These are phyloP conservation scores for Phytophthora hibernalis DNA, from an alignment of 352 stramenopile species.

Conservation along the genomic window DNA sequence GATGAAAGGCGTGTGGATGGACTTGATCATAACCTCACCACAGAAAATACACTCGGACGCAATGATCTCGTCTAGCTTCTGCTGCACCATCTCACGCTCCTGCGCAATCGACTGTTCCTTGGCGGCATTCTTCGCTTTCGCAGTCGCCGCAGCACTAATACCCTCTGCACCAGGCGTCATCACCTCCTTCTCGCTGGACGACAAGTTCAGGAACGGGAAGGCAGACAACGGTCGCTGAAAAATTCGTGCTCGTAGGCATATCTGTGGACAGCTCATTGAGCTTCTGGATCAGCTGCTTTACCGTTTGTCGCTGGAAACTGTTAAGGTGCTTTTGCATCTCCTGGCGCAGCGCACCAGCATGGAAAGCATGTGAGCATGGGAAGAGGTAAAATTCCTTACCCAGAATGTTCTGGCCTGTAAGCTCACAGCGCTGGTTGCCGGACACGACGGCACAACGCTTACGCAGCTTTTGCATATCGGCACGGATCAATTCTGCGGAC, in stretches of 20 bases:
- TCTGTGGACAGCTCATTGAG: slow-evolving; percentile 87
- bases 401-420: slow-evolving; percentile 90
- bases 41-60: slow-evolving; percentile 95
- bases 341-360: slow-evolving; percentile 88
- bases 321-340: slow-evolving; percentile 92
- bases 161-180: slow-evolving; percentile 59
- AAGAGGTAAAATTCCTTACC: slow-evolving; percentile 96
- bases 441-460: slow-evolving; percentile 89
- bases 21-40: slow-evolving; percentile 96
- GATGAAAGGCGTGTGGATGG: slow-evolving; percentile 93
- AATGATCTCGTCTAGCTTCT: slow-evolving; percentile 95
- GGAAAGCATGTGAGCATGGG: slow-evolving; percentile 94
- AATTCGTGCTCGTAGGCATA: slow-evolving; percentile 71
- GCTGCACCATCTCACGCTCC: slow-evolving; percentile 91
- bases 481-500: slow-evolving; percentile 89
- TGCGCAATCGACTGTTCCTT: slow-evolving; percentile 85
- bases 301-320: slow-evolving; percentile 89
- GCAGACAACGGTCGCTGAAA: slow-evolving; percentile 72
- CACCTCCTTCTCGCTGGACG: slow-evolving; percentile 72
- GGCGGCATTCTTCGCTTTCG: slow-evolving; percentile 64
- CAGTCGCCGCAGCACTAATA: slow-evolving; percentile 45
- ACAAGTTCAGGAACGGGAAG: slow-evolving; percentile 74
- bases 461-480: slow-evolving; percentile 89
- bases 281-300: slow-evolving; percentile 91
- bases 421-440: slow-evolving; percentile 89